Evolutionary conservation across 2,329 filamentous ascomycete genomes (phyloP).

Genomic region (Metarhizium album): DNA sequence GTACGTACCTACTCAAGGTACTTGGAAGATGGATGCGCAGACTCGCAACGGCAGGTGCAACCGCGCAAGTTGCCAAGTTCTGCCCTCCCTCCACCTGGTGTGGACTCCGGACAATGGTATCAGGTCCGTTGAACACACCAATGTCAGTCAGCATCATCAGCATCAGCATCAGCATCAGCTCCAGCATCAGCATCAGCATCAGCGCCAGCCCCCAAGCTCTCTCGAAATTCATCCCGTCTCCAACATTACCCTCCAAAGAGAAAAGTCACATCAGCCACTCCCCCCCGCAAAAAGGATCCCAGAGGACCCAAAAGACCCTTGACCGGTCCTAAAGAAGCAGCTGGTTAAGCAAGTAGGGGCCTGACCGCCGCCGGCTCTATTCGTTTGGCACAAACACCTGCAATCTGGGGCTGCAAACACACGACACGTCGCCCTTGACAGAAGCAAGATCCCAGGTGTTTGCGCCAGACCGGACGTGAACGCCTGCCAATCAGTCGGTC

Average conservation of each 20-base stretch:
- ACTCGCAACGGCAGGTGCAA: not conserved
- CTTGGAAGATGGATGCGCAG: not conserved
- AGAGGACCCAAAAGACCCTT: not conserved
- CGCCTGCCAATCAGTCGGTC: not conserved
- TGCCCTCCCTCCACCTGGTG: no score
- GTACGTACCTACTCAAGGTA: no score
- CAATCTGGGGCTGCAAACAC: not conserved
- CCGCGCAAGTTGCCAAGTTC: no score
- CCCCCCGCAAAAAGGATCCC: no score
- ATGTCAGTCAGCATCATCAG: no score
- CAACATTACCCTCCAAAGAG: not conserved
- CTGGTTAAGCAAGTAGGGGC: not conserved
- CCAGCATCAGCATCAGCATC: not conserved
- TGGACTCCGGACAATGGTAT: not conserved
- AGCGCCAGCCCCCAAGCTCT: not conserved
- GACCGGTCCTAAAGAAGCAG: not conserved
- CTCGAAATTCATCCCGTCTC: not conserved
- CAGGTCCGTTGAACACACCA: not conserved
- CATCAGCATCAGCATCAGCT: not conserved
- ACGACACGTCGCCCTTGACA: not conserved
- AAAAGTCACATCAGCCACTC: not conserved
- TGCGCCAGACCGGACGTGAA: not conserved
- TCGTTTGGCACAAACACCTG: not conserved
- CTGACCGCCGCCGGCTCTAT: not conserved
- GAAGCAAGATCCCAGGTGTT: not conserved